Conservation (phyloP, 345 rosid species). For the Brassica incana region DNA sequence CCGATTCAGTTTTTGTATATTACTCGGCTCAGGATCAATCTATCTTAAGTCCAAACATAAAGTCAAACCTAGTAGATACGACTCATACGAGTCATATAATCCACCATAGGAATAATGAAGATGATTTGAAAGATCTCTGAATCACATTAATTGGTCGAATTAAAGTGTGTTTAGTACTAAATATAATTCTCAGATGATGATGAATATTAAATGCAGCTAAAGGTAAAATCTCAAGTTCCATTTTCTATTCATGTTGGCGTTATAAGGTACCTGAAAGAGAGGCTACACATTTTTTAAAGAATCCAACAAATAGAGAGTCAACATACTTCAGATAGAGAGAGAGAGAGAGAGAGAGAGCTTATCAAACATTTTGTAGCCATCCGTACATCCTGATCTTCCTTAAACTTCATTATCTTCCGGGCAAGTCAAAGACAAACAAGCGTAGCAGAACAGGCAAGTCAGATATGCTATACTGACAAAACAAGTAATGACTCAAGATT, state of each 20-base stretch:
- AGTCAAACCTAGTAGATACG: neutral
- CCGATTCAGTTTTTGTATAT: neutral
- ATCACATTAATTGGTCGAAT: constrained; percentile 2
- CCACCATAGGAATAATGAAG: neutral
- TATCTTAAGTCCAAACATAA: neutral
- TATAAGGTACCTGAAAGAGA: constrained; percentile 60
- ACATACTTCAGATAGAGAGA: too few relatives aligned
- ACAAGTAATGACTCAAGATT: neutral
- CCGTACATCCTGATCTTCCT: too few relatives aligned
- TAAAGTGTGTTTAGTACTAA: constrained; percentile 10
- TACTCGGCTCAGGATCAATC: neutral
- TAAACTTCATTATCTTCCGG: too few relatives aligned
- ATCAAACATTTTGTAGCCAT: too few relatives aligned
- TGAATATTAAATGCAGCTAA: constrained; percentile 11
- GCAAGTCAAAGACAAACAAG: too few relatives aligned
- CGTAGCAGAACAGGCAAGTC: too few relatives aligned
- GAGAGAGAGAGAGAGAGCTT: too few relatives aligned
- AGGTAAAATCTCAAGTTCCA: constrained; percentile 79
- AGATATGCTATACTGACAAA: too few relatives aligned
- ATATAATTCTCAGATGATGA: constrained; percentile 25
- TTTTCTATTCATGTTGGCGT: constrained; percentile 71
- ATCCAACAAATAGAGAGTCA: too few relatives aligned
- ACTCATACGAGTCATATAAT: neutral
- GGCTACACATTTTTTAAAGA: neutral
- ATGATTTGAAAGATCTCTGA: constrained; percentile 28